Evolutionary conservation across 129 eudicot genomes (phyloP).

Genomic region (Saussurea involucrata): DNA sequence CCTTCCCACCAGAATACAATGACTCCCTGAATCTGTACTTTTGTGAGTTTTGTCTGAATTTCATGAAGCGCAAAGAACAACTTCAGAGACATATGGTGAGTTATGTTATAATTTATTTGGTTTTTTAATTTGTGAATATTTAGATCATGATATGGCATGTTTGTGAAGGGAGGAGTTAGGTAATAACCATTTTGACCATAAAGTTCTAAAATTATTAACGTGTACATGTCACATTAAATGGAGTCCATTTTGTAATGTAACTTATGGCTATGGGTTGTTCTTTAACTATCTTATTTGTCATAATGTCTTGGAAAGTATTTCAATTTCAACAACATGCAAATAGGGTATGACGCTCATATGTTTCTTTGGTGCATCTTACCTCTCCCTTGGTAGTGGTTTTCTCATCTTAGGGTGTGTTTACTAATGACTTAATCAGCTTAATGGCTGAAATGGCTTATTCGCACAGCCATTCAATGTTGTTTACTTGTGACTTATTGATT

Average conservation of each 20-base stretch:
- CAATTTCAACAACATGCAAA: neutral
- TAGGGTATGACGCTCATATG: neutral
- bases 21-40: conserved; percentile 85
- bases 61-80: conserved; percentile 96
- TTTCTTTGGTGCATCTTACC: too few species aligned
- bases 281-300: neutral
- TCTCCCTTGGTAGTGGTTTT: too few species aligned
- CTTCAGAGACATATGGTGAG: conserved; percentile 97
- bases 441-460: too few species aligned
- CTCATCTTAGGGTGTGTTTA: too few species aligned
- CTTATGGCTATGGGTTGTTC: neutral
- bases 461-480: too few species aligned
- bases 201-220: neutral
- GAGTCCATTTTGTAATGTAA: neutral
- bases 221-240: neutral
- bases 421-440: too few species aligned
- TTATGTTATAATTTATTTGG: neutral
- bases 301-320: neutral
- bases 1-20: conserved; percentile 96
- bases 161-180: conserved; percentile 5
- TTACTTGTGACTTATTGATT: too few species aligned
- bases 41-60: conserved; percentile 97
- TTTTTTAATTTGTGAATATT: conserved; percentile 2
- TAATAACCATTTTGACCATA: neutral
- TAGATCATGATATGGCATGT: neutral